Conservation (phyloP, 345 rosid genomes). For the Eucalyptus victrix region DNA sequence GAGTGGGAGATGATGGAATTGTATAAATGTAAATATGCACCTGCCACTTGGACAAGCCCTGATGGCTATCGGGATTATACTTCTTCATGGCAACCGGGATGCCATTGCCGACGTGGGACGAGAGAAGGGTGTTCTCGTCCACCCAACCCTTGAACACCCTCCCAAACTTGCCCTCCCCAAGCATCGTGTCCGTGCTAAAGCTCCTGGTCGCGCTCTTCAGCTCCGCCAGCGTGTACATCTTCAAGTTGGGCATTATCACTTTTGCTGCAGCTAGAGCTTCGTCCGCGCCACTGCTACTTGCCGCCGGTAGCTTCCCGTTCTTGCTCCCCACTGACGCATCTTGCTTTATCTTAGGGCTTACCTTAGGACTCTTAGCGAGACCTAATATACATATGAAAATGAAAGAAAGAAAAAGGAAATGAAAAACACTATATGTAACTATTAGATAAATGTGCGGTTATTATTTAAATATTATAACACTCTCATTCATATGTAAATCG, state of each 20-base stretch:
- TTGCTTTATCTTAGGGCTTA: not conserved
- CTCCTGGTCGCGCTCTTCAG: constrained; percentile 51
- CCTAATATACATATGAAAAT: not conserved
- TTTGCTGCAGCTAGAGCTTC: not conserved
- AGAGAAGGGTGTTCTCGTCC: constrained; percentile 40
- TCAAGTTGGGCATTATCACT: constrained; percentile 11
- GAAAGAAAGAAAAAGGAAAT: too few species aligned
- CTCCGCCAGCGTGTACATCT: constrained; percentile 37
- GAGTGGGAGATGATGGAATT: not conserved
- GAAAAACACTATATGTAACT: not conserved
- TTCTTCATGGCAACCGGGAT: constrained; percentile 82
- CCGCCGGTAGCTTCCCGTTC: not conserved
- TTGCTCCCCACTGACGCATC: not conserved
- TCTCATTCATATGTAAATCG: too few species aligned
- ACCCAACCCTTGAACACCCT: constrained; percentile 82
- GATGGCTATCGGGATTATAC: constrained; percentile 59
- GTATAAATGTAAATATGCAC: not conserved
- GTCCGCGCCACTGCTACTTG: not conserved
- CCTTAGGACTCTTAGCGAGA: not conserved
- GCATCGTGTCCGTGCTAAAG: constrained; percentile 47
- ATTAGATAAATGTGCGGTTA: too few species aligned
- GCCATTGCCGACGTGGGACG: constrained; percentile 46
- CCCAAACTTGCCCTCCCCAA: constrained; percentile 90
- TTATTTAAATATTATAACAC: too few species aligned
- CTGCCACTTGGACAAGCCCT: constrained; percentile 76